phyloP scores from a whole-genome alignment of 495 filamentous ascomycete genomes.

The Baudoinia panamericana region DNA sequence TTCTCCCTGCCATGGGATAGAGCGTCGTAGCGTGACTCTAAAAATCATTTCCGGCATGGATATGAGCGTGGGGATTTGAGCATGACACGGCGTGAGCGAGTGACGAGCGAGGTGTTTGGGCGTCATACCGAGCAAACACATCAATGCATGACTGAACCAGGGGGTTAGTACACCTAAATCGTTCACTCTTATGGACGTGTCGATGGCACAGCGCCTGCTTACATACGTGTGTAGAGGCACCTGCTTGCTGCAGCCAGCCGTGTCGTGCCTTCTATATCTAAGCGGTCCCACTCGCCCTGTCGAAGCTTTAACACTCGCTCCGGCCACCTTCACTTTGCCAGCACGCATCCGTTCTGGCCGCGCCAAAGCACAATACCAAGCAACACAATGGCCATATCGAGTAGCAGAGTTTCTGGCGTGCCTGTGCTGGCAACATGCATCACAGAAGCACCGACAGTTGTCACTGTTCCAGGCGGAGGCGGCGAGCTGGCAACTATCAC shows the following conservation, averaged over 20 bases:
- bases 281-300: not conserved
- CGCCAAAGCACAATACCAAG: not conserved
- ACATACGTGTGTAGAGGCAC: no score
- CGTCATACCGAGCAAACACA: not conserved
- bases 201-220: no score
- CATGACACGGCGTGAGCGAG: not conserved
- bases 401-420: no score
- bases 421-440: not conserved
- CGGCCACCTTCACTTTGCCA: not conserved
- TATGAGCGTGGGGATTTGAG: constrained; percentile 1
- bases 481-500: no score
- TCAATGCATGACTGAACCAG: not conserved
- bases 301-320: not conserved
- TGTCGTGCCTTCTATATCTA: not conserved
- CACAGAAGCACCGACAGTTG: no score
- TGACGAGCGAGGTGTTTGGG: not conserved
- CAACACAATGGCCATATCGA: no score
- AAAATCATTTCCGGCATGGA: not conserved
- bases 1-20: constrained; percentile 77
- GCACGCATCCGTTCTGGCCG: not conserved
- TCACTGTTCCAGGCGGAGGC: no score
- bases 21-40: constrained; percentile 1
- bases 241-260: not conserved
- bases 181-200: not conserved
- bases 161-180: no score